These are phyloP conservation scores for Plectranthus barbatus DNA, from an alignment of 257 asterid species.

Conservation along the genomic window DNA sequence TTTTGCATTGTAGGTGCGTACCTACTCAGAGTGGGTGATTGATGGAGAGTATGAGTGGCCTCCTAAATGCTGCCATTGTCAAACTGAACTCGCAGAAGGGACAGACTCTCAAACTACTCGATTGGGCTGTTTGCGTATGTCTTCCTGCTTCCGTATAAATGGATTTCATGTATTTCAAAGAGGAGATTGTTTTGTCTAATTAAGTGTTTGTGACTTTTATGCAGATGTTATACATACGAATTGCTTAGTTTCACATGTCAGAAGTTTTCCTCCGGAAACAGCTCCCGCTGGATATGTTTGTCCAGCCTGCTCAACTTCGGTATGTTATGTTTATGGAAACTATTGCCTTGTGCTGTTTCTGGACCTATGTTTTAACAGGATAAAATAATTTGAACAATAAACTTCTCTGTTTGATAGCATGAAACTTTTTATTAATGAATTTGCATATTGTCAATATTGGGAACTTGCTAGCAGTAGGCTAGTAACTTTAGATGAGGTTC, in stretches of 20 bases:
- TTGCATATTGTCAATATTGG: not conserved
- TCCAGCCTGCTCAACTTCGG: conserved; percentile 72
- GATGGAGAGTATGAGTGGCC: conserved; percentile 99
- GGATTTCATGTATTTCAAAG: not conserved
- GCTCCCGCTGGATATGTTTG: conserved; percentile 87
- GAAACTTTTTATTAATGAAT: not conserved
- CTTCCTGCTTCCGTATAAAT: conserved; percentile 3
- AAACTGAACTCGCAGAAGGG: conserved; percentile 66
- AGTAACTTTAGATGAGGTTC: not conserved
- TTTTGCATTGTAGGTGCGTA: conserved; percentile 39
- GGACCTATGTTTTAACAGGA: not conserved
- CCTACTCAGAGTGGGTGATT: conserved; percentile 96
- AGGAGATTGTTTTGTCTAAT: not conserved
- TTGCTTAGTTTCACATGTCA: conserved; percentile 73
- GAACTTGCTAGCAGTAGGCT: not conserved
- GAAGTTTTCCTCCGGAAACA: conserved; percentile 70
- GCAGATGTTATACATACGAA: conserved; percentile 71
- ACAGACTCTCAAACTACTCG: conserved; percentile 61
- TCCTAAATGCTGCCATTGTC: conserved; percentile 81
- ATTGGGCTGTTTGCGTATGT: conserved; percentile 96
- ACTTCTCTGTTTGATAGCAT: not conserved
- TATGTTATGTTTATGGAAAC: conserved; percentile 27
- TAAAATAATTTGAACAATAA: not conserved
- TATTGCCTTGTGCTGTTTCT: not conserved
- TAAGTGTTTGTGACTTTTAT: conserved; percentile 1